Evolutionary conservation across 108 stramenopile genomes (phyloP).

Genomic region (Bacterosira constricta): DNA sequence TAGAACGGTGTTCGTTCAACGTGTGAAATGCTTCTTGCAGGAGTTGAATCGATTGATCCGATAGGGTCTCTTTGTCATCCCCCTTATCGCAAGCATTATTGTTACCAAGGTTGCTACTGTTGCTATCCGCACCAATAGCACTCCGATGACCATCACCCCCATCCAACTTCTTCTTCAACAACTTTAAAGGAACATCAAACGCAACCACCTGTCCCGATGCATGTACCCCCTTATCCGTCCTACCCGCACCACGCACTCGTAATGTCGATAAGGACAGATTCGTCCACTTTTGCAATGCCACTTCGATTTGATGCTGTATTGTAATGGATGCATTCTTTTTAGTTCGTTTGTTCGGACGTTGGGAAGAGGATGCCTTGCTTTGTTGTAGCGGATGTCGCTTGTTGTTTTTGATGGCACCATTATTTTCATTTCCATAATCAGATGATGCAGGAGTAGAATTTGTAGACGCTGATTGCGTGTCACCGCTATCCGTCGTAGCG

Average conservation of each 20-base stretch:
- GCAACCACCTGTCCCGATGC: slow-evolving; percentile 81
- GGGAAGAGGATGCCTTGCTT: too few relatives aligned
- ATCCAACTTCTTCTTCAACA: background rate
- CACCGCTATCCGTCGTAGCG: too few relatives aligned
- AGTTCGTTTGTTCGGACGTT: slow-evolving; percentile 14
- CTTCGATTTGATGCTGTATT: slow-evolving; percentile 72
- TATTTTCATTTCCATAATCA: too few relatives aligned
- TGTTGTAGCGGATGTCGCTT: background rate
- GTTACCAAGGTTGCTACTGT: background rate
- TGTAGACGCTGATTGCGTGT: too few relatives aligned
- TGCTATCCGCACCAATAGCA: background rate
- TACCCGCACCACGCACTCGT: slow-evolving; percentile 68
- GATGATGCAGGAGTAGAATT: too few relatives aligned
- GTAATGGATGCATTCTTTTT: slow-evolving; percentile 31
- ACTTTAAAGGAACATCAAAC: slow-evolving; percentile 53
- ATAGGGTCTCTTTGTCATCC: slow-evolving; percentile 7
- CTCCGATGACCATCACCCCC: background rate
- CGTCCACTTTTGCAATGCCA: slow-evolving; percentile 54
- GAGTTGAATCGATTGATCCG: slow-evolving; percentile 15
- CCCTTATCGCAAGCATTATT: background rate
- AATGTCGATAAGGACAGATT: slow-evolving; percentile 36
- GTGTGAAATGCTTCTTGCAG: slow-evolving; percentile 28
- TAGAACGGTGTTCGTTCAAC: background rate
- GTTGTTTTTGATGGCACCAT: slow-evolving; percentile 14
- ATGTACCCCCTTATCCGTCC: slow-evolving; percentile 86